These are phyloP conservation scores for Sporobolomyces pararoseus DNA, from an alignment of 768 basidiomycete genomes.

Conservation along the genomic window DNA sequence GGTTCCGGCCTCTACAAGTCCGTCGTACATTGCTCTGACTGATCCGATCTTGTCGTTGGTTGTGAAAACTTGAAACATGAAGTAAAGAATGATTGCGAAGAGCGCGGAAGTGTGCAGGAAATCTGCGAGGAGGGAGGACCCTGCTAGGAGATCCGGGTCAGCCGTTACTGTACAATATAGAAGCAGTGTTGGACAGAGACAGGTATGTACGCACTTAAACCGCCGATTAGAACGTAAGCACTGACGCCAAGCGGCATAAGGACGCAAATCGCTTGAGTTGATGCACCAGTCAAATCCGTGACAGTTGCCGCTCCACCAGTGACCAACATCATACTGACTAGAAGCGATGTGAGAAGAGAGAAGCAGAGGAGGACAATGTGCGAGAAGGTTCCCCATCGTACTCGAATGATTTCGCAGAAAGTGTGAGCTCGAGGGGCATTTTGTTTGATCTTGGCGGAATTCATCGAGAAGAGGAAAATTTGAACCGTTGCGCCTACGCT, in stretches of 20 bases:
- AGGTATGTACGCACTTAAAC: conserved; percentile 43
- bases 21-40: conserved; percentile 60
- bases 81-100: conserved; percentile 18
- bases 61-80: conserved; percentile 73
- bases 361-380: conserved; percentile 87
- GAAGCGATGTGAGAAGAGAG: conserved; percentile 71
- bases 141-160: conserved; percentile 6
- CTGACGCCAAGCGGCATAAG: conserved; percentile 25
- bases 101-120: conserved; percentile 13
- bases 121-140: conserved; percentile 20
- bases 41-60: conserved; percentile 75
- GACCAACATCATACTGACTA: conserved; percentile 48
- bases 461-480: conserved; percentile 71
- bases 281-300: conserved; percentile 81
- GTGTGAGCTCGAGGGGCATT: conserved; percentile 62
- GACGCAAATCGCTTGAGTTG: conserved; percentile 49
- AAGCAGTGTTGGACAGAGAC: conserved; percentile 26
- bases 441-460: conserved; percentile 82
- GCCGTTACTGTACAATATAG: too few relatives aligned
- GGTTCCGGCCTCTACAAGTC: not conserved
- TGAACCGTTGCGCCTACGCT: conserved; percentile 68
- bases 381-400: conserved; percentile 68
- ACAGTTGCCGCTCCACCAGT: conserved; percentile 69
- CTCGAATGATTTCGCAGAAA: conserved; percentile 65
- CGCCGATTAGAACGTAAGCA: conserved; percentile 48